These are phyloP conservation scores for Colletotrichum tanaceti DNA, from an alignment of 2,329 filamentous ascomycete genomes.

Conservation along the genomic window DNA sequence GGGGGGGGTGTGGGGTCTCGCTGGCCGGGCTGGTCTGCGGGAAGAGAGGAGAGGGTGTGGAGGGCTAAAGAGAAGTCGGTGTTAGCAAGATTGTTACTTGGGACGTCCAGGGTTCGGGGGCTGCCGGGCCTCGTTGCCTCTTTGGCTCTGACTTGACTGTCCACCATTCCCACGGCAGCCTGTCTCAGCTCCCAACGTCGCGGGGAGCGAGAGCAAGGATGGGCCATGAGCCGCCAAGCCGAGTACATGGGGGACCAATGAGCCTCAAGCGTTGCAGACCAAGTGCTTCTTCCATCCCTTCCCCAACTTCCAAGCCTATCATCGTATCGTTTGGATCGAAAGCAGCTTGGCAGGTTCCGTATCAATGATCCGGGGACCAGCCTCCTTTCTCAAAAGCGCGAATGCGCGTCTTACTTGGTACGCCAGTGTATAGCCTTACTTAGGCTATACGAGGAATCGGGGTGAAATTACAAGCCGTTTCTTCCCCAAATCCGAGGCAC, in stretches of 20 bases:
- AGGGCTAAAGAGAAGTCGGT: too few relatives aligned
- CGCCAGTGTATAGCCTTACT: background rate
- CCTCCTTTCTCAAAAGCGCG: background rate
- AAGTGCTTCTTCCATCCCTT: conserved; percentile 36
- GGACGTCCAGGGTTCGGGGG: conserved; percentile 40
- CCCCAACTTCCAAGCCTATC: conserved; percentile 33
- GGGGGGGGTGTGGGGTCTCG: conserved; percentile 8
- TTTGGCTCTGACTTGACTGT: conserved; percentile 38
- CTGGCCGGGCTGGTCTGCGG: conserved; percentile 37
- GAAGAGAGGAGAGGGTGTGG: conserved; percentile 2
- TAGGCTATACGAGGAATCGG: conserved; percentile 14
- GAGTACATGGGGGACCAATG: conserved; percentile 22
- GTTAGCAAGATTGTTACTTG: conserved; percentile 25
- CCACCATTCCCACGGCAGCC: conserved; percentile 35
- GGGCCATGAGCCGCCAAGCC: conserved; percentile 23
- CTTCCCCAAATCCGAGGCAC: background rate
- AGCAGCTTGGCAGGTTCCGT: conserved; percentile 26
- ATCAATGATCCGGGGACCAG: conserved; percentile 15
- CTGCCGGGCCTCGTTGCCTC: conserved; percentile 33
- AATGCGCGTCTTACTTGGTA: background rate
- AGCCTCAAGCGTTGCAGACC: conserved; percentile 23
- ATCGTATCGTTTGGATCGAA: conserved; percentile 40
- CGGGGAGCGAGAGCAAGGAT: conserved; percentile 32
- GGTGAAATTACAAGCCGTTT: too few relatives aligned
- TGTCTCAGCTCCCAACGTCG: conserved; percentile 40